phyloP scores from a whole-genome alignment of 345 rosid genomes.

The Theobroma cacao region DNA sequence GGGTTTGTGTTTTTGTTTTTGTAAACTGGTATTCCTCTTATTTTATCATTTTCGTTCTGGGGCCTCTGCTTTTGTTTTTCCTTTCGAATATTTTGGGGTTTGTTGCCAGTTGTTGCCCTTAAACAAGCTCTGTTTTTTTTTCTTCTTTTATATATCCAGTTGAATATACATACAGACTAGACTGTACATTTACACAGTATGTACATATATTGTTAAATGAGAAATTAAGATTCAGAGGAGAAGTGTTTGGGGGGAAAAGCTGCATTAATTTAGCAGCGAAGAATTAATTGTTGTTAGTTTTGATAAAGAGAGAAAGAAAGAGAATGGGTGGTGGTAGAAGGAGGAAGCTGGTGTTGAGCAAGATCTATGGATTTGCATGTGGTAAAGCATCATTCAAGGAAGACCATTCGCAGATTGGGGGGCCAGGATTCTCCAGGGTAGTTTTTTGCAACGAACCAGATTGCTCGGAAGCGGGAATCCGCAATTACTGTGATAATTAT shows the following conservation, averaged over 20 bases:
- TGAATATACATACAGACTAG: not conserved
- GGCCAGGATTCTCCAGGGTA: constrained; percentile 82
- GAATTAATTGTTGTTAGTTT: not conserved
- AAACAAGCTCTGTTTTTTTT: not conserved
- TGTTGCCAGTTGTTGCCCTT: not conserved
- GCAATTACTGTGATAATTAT: constrained; percentile 53
- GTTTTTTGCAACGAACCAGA: constrained; percentile 80
- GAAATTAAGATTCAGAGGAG: not conserved
- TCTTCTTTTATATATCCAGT: not conserved
- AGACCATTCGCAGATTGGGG: constrained; percentile 76
- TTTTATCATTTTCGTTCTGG: constrained; percentile 2
- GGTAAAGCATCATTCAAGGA: constrained; percentile 53
- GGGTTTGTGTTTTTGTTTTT: constrained; percentile 6
- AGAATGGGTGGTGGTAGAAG: constrained; percentile 56
- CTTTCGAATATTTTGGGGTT: not conserved
- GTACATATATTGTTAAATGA: not conserved
- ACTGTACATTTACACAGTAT: too few species aligned
- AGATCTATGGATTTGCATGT: constrained; percentile 66
- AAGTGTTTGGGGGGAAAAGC: not conserved
- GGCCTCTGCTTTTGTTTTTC: not conserved
- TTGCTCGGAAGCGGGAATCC: constrained; percentile 50
- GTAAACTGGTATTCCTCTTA: not conserved
- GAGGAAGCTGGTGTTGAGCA: constrained; percentile 60
- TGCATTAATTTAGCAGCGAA: not conserved
- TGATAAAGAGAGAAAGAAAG: not conserved